Percentiles rank a stretch among this genome's conserved stretches.
Evolutionary conservation across 1,284 basidiomycete species (phyloP).

Genomic region (Sanghuangporus baumii): DNA sequence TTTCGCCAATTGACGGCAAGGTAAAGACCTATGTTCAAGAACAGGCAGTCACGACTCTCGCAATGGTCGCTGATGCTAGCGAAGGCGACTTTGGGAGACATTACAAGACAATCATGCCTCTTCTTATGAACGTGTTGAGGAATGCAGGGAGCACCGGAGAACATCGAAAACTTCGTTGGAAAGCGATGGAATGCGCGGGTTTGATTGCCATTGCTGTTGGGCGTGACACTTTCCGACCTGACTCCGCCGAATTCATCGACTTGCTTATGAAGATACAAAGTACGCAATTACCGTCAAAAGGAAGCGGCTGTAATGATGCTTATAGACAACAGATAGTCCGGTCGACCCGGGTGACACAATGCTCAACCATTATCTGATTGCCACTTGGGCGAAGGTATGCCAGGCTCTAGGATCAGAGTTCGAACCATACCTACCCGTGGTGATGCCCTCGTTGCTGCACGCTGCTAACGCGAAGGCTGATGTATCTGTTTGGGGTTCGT

Average conservation of each 20-base stretch:
- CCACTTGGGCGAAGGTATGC: slow-evolving; percentile 81
- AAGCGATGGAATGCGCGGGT: slow-evolving; percentile 84
- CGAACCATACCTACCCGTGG: slow-evolving; percentile 76
- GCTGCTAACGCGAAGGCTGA: slow-evolving; percentile 77
- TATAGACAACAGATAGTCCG: slow-evolving; percentile 45
- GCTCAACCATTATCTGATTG: slow-evolving; percentile 62
- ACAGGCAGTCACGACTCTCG: slow-evolving; percentile 76
- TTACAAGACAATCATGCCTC: slow-evolving; percentile 71
- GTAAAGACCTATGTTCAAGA: slow-evolving; percentile 69
- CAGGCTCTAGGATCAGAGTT: slow-evolving; percentile 78
- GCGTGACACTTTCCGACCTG: slow-evolving; percentile 66
- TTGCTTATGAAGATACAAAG: slow-evolving; percentile 76
- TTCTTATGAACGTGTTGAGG: slow-evolving; percentile 62
- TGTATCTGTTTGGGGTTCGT: slow-evolving; percentile 65
- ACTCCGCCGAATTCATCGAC: slow-evolving; percentile 68
- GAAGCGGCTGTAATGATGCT: neutral
- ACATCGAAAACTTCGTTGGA: slow-evolving; percentile 63
- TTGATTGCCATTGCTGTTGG: slow-evolving; percentile 82
- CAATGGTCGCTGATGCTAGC: slow-evolving; percentile 81
- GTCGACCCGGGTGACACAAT: slow-evolving; percentile 61
- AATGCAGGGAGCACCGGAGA: slow-evolving; percentile 57
- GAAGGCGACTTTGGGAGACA: slow-evolving; percentile 67
- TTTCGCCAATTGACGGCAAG: slow-evolving; percentile 6
- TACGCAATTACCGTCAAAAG: slow-evolving; percentile 27
- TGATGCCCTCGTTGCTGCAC: slow-evolving; percentile 73